These are phyloP conservation scores for Stachybotrys elegans DNA, from an alignment of 2,329 filamentous ascomycete genomes.

Conservation along the genomic window DNA sequence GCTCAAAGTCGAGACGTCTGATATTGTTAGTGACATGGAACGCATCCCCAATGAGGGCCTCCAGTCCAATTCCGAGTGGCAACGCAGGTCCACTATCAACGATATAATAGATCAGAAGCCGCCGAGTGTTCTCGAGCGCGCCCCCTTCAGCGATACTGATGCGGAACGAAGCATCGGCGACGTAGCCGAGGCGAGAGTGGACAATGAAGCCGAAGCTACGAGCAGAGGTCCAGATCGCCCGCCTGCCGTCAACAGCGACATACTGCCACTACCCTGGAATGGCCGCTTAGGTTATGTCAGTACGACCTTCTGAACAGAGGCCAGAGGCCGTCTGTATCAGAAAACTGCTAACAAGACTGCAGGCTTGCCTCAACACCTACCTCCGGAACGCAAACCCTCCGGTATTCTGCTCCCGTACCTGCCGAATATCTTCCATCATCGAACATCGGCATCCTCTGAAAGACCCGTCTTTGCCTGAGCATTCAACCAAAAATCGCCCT, in stretches of 20 bases:
- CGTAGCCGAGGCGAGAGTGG: constrained; percentile 11
- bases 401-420: constrained; percentile 87
- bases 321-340: too few species aligned
- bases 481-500: constrained; percentile 79
- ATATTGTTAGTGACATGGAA: constrained; percentile 13
- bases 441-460: constrained; percentile 80
- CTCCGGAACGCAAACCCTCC: constrained; percentile 75
- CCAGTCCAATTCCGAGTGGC: constrained; percentile 7
- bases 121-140: constrained; percentile 11
- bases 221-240: constrained; percentile 48
- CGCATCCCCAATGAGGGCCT: background rate
- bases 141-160: constrained; percentile 15
- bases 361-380: constrained; percentile 91
- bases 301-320: constrained; percentile 6
- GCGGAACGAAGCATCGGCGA: constrained; percentile 16
- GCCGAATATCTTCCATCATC: constrained; percentile 82
- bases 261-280: constrained; percentile 84
- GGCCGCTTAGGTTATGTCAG: constrained; percentile 83
- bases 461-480: constrained; percentile 71
- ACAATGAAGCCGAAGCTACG: constrained; percentile 19
- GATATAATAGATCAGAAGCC: constrained; percentile 5
- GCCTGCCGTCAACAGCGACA: constrained; percentile 76
- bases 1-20: constrained; percentile 37
- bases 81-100: constrained; percentile 2
- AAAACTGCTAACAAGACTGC: constrained; percentile 9